phyloP scores from a whole-genome alignment of 1,139 yeast genomes.

The Lizanozyma gosingica region DNA sequence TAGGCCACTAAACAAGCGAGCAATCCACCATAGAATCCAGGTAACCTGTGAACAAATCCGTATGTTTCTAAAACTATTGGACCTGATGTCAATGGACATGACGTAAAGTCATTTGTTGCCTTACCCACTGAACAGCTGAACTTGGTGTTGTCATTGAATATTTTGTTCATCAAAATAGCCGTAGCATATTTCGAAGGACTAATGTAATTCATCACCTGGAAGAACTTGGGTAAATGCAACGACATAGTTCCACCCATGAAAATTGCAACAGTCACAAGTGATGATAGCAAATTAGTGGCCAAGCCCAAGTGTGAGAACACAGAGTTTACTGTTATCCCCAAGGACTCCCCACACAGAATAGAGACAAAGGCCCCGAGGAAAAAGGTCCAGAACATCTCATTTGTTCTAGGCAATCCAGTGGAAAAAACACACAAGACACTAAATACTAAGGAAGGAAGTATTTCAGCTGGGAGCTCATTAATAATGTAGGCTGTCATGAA shows the following conservation, averaged over 20 bases:
- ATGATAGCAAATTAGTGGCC: slow-evolving; percentile 64
- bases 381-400: slow-evolving; percentile 58
- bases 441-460: slow-evolving; percentile 50
- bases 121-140: background rate
- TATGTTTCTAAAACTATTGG: slow-evolving; percentile 7
- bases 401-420: slow-evolving; percentile 65
- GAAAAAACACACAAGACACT: slow-evolving; percentile 57
- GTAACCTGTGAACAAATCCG: slow-evolving; percentile 4
- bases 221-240: slow-evolving; percentile 57
- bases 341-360: slow-evolving; percentile 71
- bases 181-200: slow-evolving; percentile 69
- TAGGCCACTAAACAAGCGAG: slow-evolving; percentile 27
- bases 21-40: slow-evolving; percentile 23
- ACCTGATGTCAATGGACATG: slow-evolving; percentile 9
- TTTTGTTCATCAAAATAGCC: slow-evolving; percentile 37
- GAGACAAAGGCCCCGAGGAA: slow-evolving; percentile 46
- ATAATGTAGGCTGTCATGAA: slow-evolving; percentile 59
- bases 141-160: background rate
- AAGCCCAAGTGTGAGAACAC: slow-evolving; percentile 68
- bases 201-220: slow-evolving; percentile 61
- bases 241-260: slow-evolving; percentile 89
- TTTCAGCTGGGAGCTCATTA: slow-evolving; percentile 68
- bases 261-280: slow-evolving; percentile 56
- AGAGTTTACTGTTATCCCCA: slow-evolving; percentile 75
- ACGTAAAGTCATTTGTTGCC: background rate